Evolutionary conservation across 768 basidiomycete species (phyloP).

Genomic region (Gautieria morchelliformis): DNA sequence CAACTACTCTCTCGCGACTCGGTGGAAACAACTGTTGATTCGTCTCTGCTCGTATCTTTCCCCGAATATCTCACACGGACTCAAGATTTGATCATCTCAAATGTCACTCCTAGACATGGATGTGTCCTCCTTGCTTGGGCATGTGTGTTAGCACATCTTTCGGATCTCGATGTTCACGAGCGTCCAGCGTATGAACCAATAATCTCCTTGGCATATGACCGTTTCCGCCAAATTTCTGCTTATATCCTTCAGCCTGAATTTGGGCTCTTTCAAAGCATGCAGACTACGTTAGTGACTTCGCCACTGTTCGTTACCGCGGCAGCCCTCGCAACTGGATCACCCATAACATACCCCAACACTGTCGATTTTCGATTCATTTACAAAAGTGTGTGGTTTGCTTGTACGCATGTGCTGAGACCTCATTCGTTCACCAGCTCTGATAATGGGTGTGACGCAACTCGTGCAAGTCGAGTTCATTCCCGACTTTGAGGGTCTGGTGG

Average conservation of each 20-base stretch:
- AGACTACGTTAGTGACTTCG: slow-evolving; percentile 52
- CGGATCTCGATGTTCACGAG: slow-evolving; percentile 30
- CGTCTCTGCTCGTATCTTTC: slow-evolving; percentile 47
- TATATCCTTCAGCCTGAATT: slow-evolving; percentile 46
- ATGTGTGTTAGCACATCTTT: slow-evolving; percentile 63
- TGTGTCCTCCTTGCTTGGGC: slow-evolving; percentile 79
- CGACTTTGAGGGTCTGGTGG: slow-evolving; percentile 59
- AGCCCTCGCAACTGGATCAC: slow-evolving; percentile 60
- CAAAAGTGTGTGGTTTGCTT: slow-evolving; percentile 49
- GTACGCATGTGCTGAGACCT: slow-evolving; percentile 9
- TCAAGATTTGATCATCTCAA: slow-evolving; percentile 54
- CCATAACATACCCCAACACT: slow-evolving; percentile 65
- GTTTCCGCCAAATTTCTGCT: slow-evolving; percentile 46
- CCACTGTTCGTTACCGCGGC: slow-evolving; percentile 68
- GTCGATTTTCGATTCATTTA: slow-evolving; percentile 73
- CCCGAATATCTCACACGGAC: slow-evolving; percentile 55
- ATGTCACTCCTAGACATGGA: slow-evolving; percentile 53
- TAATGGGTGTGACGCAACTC: slow-evolving; percentile 67
- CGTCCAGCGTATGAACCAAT: slow-evolving; percentile 17
- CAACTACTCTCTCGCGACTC: slow-evolving; percentile 39
- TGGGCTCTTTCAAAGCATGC: slow-evolving; percentile 49
- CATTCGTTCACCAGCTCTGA: slow-evolving; percentile 42
- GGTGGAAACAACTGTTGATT: slow-evolving; percentile 44
- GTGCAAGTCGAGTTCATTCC: slow-evolving; percentile 69
- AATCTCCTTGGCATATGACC: slow-evolving; percentile 43